phyloP scores from a whole-genome alignment of 352 stramenopile species.

The Elongisporangium prolatum region DNA sequence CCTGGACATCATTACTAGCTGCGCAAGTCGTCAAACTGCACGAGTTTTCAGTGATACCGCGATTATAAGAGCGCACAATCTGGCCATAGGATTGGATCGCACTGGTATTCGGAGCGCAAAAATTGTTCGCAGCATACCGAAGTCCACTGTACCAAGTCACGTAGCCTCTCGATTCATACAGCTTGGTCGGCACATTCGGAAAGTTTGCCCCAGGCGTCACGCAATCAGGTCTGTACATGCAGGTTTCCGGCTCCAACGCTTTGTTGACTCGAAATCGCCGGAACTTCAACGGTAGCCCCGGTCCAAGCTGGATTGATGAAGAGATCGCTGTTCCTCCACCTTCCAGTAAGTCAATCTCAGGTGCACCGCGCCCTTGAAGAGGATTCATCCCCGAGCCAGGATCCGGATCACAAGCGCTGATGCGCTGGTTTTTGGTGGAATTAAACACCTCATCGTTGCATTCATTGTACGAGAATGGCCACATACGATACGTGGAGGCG shows the following conservation, averaged over 20 bases:
- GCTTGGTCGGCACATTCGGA: constrained; percentile 38
- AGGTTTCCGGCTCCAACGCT: constrained; percentile 19
- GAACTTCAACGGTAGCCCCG: constrained; percentile 48
- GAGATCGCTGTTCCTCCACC: constrained; percentile 60
- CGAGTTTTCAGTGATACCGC: constrained; percentile 41
- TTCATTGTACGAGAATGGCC: constrained; percentile 94
- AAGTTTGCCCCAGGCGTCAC: constrained; percentile 46
- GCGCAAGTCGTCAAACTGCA: constrained; percentile 41
- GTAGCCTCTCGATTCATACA: constrained; percentile 33
- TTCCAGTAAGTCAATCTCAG: constrained; percentile 96
- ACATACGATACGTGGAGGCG: constrained; percentile 91
- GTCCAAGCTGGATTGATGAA: constrained; percentile 72
- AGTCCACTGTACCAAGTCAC: constrained; percentile 54
- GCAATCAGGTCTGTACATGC: constrained; percentile 40
- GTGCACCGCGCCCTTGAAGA: constrained; percentile 85
- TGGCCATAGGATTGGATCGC: constrained; percentile 37
- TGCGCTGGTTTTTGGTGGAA: constrained; percentile 53
- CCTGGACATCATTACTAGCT: constrained; percentile 44
- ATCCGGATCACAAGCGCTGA: constrained; percentile 87
- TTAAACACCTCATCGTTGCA: constrained; percentile 88
- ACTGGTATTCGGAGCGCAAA: constrained; percentile 25
- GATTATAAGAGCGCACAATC: constrained; percentile 36
- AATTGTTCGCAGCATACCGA: constrained; percentile 55
- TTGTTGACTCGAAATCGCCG: constrained; percentile 31
- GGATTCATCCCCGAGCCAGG: constrained; percentile 91